Base-by-base conservation (phyloP, 2,329 filamentous ascomycete species). In the Verticillium nubilum region DNA sequence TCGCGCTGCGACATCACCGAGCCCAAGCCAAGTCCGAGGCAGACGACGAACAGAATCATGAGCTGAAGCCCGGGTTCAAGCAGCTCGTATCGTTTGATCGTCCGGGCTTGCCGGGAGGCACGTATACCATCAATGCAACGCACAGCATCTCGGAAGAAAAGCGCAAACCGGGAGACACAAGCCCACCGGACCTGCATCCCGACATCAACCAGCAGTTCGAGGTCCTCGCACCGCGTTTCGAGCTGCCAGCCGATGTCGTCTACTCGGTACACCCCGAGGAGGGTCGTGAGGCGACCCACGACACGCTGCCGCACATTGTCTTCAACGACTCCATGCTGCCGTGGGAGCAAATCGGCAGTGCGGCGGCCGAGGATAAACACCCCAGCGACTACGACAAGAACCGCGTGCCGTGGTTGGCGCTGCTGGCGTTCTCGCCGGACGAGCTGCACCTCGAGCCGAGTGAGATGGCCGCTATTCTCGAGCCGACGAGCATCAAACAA, bases 271-370 rank as follows among this genome's bases (percentile, higher is more conserved):
- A 78, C 61, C 78, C 79, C 0, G 73, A 76, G 0, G 54, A 65
- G 1, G 78, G 76, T 0, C 68, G 77, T 56, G 47, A 61, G 0
- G 78, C 73, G n/a, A 60, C 68, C 1, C 59, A 58, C 4, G 35
- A 65, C 0, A 70, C 74, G 1, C 62, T 80, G 3, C 79, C 78
- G 1, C 78, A 81, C 62, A 63, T 81, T 0, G 74, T 80, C 4
- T 67, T 81, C 23, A 75, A 63, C 1, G 76, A 80, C 60, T 73
- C 76, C 0, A 69, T 73, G 58, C 61, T 79, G 1, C 78, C 78
- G 0, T 80, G 79, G 79, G 74, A 77, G 62, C 61, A 75, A 1
- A 17, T 63, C 0, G 70, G 61, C 1, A 72, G 65, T 9, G 6
- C 10, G n/a, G 7, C 19, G 59, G 59, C 0, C 61, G 52, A 52